Evolutionary conservation across 495 filamentous ascomycete species (phyloP).

Genomic region (Penicillium argentinense): DNA sequence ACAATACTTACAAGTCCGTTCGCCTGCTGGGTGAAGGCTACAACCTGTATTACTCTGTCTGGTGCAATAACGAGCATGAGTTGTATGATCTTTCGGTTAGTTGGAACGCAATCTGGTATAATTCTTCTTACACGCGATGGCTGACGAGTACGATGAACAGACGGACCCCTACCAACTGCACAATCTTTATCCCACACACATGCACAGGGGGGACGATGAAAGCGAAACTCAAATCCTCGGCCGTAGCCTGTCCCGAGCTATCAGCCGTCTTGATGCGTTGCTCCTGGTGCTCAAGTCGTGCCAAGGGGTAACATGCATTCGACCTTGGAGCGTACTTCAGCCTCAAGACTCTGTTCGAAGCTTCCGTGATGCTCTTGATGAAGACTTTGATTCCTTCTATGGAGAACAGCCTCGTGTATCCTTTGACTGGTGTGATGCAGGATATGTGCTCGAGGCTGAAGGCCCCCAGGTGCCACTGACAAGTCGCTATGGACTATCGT

Average conservation of each 20-base stretch:
- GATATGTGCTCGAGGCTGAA: constrained; percentile 61
- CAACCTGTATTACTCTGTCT: constrained; percentile 63
- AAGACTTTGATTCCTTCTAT: constrained; percentile 59
- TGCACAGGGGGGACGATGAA: constrained; percentile 4
- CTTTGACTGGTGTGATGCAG: constrained; percentile 58
- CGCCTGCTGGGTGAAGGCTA: constrained; percentile 55
- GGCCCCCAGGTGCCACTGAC: constrained; percentile 49
- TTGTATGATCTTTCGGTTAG: constrained; percentile 60
- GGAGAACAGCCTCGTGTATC: constrained; percentile 46
- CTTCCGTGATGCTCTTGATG: constrained; percentile 41
- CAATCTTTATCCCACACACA: constrained; percentile 51
- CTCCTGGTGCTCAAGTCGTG: constrained; percentile 67
- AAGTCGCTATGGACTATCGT: constrained; percentile 32
- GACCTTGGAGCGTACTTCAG: constrained; percentile 61
- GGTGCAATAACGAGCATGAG: constrained; percentile 65
- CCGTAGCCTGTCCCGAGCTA: constrained; percentile 41
- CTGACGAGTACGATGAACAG: no score
- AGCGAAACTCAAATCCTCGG: constrained; percentile 39
- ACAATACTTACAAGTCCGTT: constrained; percentile 66
- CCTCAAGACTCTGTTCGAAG: constrained; percentile 42
- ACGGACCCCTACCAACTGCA: constrained; percentile 60
- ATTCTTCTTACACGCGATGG: no score
- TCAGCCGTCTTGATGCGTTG: constrained; percentile 57
- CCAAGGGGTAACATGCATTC: constrained; percentile 52
- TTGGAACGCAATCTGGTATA: no score